Base-by-base conservation (phyloP, 371 early-diverging fungal species). In the Mortierella sp. region DNA sequence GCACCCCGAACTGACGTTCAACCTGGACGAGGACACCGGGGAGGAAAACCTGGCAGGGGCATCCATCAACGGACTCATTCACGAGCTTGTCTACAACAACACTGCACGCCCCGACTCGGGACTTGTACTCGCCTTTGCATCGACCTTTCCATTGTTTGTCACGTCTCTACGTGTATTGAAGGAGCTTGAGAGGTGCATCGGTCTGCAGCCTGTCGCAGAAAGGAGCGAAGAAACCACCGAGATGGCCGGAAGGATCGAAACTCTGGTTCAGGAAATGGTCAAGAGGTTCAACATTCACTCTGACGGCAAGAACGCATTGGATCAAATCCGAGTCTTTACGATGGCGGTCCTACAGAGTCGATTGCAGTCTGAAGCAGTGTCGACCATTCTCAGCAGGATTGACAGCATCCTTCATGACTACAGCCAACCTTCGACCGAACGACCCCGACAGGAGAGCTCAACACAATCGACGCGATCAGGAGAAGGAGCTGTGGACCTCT, bases 31-130 rank as follows among this genome's bases (percentile, higher is more conserved):
- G 16, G 47, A 43, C 1, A 64, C 68, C 29, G 82, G 70, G 3
- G 52, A 50, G 64, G 66, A 88, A 70, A 31, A 66, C 74, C 66
- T 91, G 13, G 55, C 84, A 24, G 93, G 91, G 8, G 94, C 94
- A 13, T 90, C 93, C 10, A 79, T 91, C 16, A 86, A 88, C 37
- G 93, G 93, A 0, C 75, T 94, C 14, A 88, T 94, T 24, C 93
- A 93, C 61, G 93, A 94, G 71, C 76, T 94, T 47, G 66, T 95
- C 5, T 89, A 86, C 66, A 73, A 86, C 75, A 90, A 89, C 11
- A 66, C 71, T 9, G 63, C 76, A 52, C 66, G 48, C 4, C 47
- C 68, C 39, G 40, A 68, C 55, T 40, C 67, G 4, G 80, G 78
- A 0, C 87, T 85, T 43, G 45, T 86, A 1, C 44, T 77, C 16